Evolutionary conservation across 1,284 basidiomycete species (phyloP), one percentile per base, ranked within the genome.

Genomic region (Fereydounia khargensis): DNA sequence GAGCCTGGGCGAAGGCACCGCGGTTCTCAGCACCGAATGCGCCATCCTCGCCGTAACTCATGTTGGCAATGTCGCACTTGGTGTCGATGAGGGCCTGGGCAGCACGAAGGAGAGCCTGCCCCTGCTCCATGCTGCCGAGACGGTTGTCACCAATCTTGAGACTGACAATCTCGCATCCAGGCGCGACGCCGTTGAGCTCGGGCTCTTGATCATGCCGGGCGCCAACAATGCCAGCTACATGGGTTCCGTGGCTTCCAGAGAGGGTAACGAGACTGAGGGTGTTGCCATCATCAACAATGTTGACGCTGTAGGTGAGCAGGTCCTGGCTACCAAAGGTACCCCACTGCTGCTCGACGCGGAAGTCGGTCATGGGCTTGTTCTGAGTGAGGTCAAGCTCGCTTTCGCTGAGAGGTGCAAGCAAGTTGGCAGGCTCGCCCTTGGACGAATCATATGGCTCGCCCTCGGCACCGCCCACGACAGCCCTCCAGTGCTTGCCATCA

Each of bases 201-300:
- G 61, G 48, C 21, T 69, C 65, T 2, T 73, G 63, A 20, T 60
- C 51, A 35, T 67, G 61, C 3, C 64, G 44, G 3, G 76, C 73
- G 19, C 65, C 72, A 23, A 75, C 70, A 35, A 77, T 77, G 19
- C 74, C 73, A 10, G 74, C 76, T 6, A 77, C 75, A 47, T 77
- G 76, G 17, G 76, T 75, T 21, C 73, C 76, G 50, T 77, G 76
- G 23, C 60, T 66, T 14, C 76, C 76, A n/a, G 69, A 60, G 4
- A 69, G 46, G 19, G 64, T 67, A 37, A 75, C 74, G 22, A 76
- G 51, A 42, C 67, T 70, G 35, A 71, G 67, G 4, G 67, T 32
- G 21, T 58, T 54, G 36, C 65, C 64, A 23, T 68, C 58, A 33
- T 68, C 54, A 37, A 65, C 36, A 33, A 72, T 65, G 53, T 77